Percentiles rank a stretch among this genome's conserved stretches.
These are phyloP conservation scores for Exutisphaerella laricina DNA, from an alignment of 2,329 filamentous ascomycete species.

Conservation along the genomic window DNA sequence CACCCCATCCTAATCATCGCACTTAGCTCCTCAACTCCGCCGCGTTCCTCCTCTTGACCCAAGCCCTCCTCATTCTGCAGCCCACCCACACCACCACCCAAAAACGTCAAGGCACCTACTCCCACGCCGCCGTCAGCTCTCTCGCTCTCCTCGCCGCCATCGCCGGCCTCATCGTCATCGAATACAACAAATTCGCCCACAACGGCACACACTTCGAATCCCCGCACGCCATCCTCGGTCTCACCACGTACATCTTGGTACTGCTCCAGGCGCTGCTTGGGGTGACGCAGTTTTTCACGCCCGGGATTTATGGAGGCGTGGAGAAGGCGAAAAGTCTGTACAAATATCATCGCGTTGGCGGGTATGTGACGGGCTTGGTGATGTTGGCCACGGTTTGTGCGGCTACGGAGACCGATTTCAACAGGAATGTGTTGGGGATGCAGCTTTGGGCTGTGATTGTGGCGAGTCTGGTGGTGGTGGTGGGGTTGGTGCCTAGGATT, in stretches of 20 bases:
- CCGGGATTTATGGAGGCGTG: constrained; percentile 68
- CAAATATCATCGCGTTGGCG: constrained; percentile 78
- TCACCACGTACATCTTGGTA: constrained; percentile 65
- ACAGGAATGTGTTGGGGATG: constrained; percentile 61
- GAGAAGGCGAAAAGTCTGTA: constrained; percentile 76
- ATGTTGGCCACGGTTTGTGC: constrained; percentile 68
- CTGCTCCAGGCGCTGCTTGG: constrained; percentile 71
- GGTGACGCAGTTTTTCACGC: constrained; percentile 74
- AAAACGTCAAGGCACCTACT: constrained; percentile 58
- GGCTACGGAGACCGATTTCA: constrained; percentile 72
- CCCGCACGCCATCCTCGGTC: constrained; percentile 75
- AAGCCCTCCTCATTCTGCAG: constrained; percentile 80
- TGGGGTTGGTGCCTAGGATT: constrained; percentile 71
- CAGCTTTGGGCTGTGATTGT: constrained; percentile 70
- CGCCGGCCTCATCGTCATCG: constrained; percentile 64
- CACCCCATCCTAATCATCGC: too few species aligned
- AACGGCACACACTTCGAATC: constrained; percentile 70
- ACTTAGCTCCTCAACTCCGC: constrained; percentile 43
- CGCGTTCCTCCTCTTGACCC: constrained; percentile 67
- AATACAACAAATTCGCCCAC: constrained; percentile 74
- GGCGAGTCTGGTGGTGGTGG: constrained; percentile 59
- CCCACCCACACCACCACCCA: constrained; percentile 73
- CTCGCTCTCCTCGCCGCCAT: constrained; percentile 57
- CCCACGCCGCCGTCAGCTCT: constrained; percentile 67
- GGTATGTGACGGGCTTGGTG: constrained; percentile 67